Evolutionary conservation across 805 yeast genomes (phyloP), one percentile per base, ranked within the genome.

Genomic region (Suhomyces sp.): DNA sequence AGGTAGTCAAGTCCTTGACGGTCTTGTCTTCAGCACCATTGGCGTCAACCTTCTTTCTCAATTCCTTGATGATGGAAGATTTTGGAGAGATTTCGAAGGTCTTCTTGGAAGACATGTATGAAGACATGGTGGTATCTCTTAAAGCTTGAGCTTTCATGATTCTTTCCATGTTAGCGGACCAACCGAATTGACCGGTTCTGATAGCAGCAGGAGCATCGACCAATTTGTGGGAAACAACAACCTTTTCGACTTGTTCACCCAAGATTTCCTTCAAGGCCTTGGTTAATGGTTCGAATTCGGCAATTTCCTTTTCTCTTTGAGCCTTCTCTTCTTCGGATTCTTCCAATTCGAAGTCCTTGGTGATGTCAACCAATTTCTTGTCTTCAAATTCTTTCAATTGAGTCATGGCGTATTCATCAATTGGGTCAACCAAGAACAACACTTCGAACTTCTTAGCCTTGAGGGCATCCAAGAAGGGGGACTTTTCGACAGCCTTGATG

Each of bases 91-190:
- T 91, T 84, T 94, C 99, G 68, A 94, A 90, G 71, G 94, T 94
- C 87, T 94, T 94, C 91, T 94, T 94, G 52, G 99, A 94, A 46
- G 98, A 87, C 99, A 94, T 94, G 94, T 94, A 94, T 58, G 97
- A 85, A 41, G 98, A 91, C 99, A 94, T 94, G 65, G 96, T 83
- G 65, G 96, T 89, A 77, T 94, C 99, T 82, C 98, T 91, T 69
- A 94, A 82, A 66, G 99, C 99, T 83, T 94, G 99, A 57, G 99
- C 99, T 84, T 94, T 94, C 99, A 94, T 94, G 84, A 94, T 94
- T 87, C 99, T 93, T 84, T 94, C 99, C 99, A 94, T 94, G 84
- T 94, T 94, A 69, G 99, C 99, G 63, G 99, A 94, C 99, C 99
- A 94, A 76, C 99, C 99, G 76, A 94, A 94, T 82, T 94, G 98